Conservation (phyloP, 1,284 basidiomycete genomes). For the Xerocomus minutiporus region DNA sequence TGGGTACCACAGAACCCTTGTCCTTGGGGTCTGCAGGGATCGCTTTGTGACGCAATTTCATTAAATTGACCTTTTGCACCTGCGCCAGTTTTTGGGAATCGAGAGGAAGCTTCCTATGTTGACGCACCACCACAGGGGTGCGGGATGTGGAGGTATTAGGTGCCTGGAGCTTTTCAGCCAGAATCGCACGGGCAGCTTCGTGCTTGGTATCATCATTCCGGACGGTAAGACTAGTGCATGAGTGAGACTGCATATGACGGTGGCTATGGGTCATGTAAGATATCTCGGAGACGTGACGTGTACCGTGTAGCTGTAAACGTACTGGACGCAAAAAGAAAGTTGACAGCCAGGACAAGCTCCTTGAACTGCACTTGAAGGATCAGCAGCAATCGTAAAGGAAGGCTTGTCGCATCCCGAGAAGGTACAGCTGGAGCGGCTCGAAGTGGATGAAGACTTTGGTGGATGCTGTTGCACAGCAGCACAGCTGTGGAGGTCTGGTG, state of each 20-base stretch:
- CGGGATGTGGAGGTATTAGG: conserved; percentile 15
- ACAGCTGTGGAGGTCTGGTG: conserved; percentile 58
- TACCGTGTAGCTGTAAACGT: conserved; percentile 17
- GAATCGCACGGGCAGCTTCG: conserved; percentile 47
- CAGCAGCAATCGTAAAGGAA: conserved; percentile 39
- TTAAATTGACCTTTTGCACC: conserved; percentile 54
- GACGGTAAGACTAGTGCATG: conserved; percentile 35
- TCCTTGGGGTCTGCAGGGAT: conserved; percentile 57
- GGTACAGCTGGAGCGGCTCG: conserved; percentile 47
- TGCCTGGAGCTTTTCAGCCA: conserved; percentile 51
- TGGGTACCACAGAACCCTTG: conserved; percentile 39
- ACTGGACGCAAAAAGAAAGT: conserved; percentile 61
- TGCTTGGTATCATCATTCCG: conserved; percentile 35
- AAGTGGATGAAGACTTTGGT: background rate
- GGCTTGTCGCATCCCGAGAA: conserved; percentile 49
- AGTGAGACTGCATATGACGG: conserved; percentile 55
- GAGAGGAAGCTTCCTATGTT: conserved; percentile 35
- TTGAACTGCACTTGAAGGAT: conserved; percentile 12
- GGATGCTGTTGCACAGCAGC: conserved; percentile 19
- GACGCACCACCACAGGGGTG: conserved; percentile 24
- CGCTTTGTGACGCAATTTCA: conserved; percentile 71
- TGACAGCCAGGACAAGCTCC: conserved; percentile 51
- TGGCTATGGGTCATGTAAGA: conserved; percentile 41
- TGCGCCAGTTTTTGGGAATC: conserved; percentile 55
- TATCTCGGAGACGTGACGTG: background rate